These are phyloP conservation scores for Fusarium sp. DNA, from an alignment of 2,329 filamentous ascomycete genomes.

Conservation along the genomic window DNA sequence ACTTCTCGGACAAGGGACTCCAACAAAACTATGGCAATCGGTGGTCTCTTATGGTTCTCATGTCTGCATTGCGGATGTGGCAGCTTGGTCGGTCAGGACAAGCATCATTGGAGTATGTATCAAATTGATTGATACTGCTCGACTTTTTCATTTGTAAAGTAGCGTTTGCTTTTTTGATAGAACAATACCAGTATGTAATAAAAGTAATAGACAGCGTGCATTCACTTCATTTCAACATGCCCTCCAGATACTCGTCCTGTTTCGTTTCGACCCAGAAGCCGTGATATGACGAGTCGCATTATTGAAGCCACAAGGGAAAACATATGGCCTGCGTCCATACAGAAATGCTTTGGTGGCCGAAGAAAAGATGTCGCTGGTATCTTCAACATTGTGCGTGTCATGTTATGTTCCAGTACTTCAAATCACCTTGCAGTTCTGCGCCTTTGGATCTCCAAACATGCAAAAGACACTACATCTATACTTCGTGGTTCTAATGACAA, in stretches of 20 bases:
- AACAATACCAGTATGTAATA: not conserved
- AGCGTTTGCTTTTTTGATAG: slow-evolving; percentile 9
- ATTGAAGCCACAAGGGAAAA: not conserved
- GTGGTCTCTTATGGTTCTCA: slow-evolving; percentile 35
- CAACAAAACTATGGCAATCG: slow-evolving; percentile 24
- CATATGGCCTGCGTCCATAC: too few relatives aligned
- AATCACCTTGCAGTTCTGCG: not conserved
- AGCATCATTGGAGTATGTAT: slow-evolving; percentile 36
- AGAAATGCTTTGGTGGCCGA: not conserved
- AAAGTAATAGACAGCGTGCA: not conserved
- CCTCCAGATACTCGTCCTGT: not conserved
- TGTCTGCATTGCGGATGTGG: slow-evolving; percentile 37
- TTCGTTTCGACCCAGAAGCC: not conserved
- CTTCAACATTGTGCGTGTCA: not conserved
- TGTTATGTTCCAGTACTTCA: not conserved
- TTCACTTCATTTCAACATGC: not conserved
- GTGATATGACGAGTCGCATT: not conserved
- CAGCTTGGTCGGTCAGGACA: slow-evolving; percentile 35
- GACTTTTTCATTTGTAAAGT: slow-evolving; percentile 1
- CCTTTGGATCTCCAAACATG: too few relatives aligned
- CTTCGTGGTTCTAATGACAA: too few relatives aligned
- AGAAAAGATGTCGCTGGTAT: not conserved
- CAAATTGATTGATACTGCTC: slow-evolving; percentile 9
- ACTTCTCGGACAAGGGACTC: slow-evolving; percentile 24
- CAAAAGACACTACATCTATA: not conserved